A percentile compares a stretch with the other conserved stretches of the same genome.
phyloP scores from a whole-genome alignment of 441 rosid species.

The Adansonia gregorii region DNA sequence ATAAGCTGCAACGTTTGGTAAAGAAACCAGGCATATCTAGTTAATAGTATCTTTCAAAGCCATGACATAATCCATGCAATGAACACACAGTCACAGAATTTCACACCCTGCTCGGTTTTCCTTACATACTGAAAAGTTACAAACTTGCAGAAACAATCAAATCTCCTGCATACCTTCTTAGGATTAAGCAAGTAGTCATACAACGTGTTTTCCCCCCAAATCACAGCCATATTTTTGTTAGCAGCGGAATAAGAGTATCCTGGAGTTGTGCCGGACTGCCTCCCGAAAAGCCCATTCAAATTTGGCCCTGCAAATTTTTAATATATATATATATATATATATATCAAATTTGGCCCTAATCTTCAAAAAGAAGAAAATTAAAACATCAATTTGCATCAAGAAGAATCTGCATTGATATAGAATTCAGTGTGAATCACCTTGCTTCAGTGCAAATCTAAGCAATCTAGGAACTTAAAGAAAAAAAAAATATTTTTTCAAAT shows the following conservation, averaged over 20 bases:
- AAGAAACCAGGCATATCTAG: neutral
- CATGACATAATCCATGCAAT: neutral
- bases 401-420: neutral
- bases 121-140: neutral
- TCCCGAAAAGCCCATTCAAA: conserved; percentile 17
- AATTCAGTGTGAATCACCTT: neutral
- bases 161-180: conserved; percentile 50
- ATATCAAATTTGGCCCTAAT: neutral
- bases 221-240: conserved; percentile 68
- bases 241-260: conserved; percentile 78
- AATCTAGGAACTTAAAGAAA: neutral
- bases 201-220: conserved; percentile 66
- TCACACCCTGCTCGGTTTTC: neutral
- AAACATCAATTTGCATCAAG: neutral
- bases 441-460: conserved; percentile 19
- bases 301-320: conserved; percentile 8
- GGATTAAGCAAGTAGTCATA: conserved; percentile 74
- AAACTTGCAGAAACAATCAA: neutral
- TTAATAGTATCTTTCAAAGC: neutral
- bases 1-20: neutral
- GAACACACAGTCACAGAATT: neutral
- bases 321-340: too few species aligned
- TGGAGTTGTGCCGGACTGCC: conserved; percentile 15
- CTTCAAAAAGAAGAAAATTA: neutral
- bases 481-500: neutral